Percentiles rank a stretch among this genome's conserved stretches.
These are phyloP conservation scores for Liriodendron chinense DNA, from an alignment of 164 flowering plant genomes.

Conservation along the genomic window DNA sequence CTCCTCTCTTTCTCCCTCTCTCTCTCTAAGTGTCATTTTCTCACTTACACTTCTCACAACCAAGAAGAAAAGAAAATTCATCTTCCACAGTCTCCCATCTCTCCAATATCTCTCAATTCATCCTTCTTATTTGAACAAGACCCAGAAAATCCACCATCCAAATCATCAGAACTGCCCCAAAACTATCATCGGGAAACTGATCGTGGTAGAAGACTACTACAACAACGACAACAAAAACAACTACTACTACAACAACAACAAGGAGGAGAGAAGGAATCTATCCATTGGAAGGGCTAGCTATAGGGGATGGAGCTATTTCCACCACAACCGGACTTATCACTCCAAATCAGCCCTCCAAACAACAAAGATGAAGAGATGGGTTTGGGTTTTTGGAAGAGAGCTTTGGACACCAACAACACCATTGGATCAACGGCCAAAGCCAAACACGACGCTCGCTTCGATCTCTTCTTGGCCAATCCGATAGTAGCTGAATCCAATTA, in stretches of 20 bases:
- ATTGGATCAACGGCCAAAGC: constrained; percentile 3
- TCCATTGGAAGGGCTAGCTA: too few relatives aligned
- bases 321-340: constrained; percentile 89
- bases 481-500: constrained; percentile 25
- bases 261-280: too few relatives aligned
- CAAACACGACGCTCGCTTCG: constrained; percentile 29
- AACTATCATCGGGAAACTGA: not conserved
- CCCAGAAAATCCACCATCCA: too few relatives aligned
- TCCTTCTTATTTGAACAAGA: too few relatives aligned
- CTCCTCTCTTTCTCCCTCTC: too few relatives aligned
- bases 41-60: constrained; percentile 85
- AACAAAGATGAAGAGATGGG: constrained; percentile 54
- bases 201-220: not conserved
- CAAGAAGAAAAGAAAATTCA: constrained; percentile 40
- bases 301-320: constrained; percentile 80
- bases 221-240: constrained; percentile 7
- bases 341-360: constrained; percentile 92
- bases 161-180: too few relatives aligned
- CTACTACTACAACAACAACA: too few relatives aligned
- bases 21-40: constrained; percentile 70
- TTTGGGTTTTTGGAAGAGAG: constrained; percentile 76
- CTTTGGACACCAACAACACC: constrained; percentile 41
- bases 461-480: constrained; percentile 62
- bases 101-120: too few relatives aligned
- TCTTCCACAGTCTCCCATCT: too few relatives aligned